A percentile compares a stretch with the other conserved stretches of the same genome.
Conservation (phyloP, 768 basidiomycete genomes). For the Sistotremastrum niveocremeum region DNA sequence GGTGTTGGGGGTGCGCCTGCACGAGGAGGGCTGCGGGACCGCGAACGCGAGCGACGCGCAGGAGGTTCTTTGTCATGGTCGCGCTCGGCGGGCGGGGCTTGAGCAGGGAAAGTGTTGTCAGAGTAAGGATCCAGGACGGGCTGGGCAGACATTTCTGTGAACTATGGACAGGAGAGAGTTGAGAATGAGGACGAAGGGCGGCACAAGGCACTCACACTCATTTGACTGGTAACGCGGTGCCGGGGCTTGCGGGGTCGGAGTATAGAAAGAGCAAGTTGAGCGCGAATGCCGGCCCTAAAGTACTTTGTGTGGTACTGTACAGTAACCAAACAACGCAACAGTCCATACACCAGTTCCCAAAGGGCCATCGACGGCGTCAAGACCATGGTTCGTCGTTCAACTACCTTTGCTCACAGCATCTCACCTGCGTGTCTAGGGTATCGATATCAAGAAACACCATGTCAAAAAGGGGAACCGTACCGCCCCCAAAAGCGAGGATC, state of each 20-base stretch:
- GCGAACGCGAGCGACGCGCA: conserved; percentile 49
- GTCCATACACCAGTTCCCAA: conserved; percentile 21
- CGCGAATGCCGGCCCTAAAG: conserved; percentile 15
- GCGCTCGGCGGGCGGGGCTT: conserved; percentile 34
- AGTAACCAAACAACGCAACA: conserved; percentile 47
- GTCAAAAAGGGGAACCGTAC: conserved; percentile 95
- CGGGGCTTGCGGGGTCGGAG: not conserved
- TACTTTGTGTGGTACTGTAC: conserved; percentile 34
- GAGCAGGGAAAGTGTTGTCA: conserved; percentile 52
- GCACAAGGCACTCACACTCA: not conserved
- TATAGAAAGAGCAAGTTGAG: conserved; percentile 7
- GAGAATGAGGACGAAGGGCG: conserved; percentile 7
- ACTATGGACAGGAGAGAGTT: conserved; percentile 25
- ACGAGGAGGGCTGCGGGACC: conserved; percentile 55
- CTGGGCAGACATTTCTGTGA: conserved; percentile 42
- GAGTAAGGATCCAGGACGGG: conserved; percentile 66
- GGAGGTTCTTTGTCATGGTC: conserved; percentile 27
- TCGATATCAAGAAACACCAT: conserved; percentile 92
- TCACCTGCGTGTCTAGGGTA: conserved; percentile 46
- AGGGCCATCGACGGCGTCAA: conserved; percentile 12
- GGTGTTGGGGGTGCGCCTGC: conserved; percentile 29
- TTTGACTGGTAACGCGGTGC: no score
- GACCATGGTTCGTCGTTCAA: conserved; percentile 7
- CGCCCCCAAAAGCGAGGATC: conserved; percentile 97
- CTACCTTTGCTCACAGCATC: conserved; percentile 4